phyloP scores from a whole-genome alignment of 805 yeast species.

The Teunomyces pallodes region DNA sequence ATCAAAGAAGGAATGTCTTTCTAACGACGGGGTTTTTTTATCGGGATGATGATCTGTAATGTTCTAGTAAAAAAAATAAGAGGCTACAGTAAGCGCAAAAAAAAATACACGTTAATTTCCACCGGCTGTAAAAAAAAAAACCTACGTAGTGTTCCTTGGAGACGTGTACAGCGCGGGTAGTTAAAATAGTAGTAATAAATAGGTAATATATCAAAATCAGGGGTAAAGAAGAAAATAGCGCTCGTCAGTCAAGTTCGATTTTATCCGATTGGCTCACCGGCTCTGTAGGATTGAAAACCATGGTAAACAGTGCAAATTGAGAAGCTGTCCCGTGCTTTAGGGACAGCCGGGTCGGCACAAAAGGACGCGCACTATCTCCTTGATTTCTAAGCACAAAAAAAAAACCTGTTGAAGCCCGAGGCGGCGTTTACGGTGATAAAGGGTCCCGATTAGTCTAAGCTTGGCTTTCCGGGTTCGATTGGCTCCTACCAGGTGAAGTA shows the following conservation, averaged over 20 bases:
- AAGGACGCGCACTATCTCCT: neutral
- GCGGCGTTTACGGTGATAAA: neutral
- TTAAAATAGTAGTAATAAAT: neutral
- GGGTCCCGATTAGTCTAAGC: neutral
- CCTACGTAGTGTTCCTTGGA: too few species aligned
- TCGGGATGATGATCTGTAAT: slow-evolving; percentile 1
- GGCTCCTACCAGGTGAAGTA: too few species aligned
- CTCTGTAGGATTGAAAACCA: neutral
- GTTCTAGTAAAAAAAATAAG: neutral
- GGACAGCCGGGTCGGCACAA: neutral
- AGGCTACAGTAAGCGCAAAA: neutral
- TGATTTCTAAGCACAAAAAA: neutral
- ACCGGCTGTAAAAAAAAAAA: neutral
- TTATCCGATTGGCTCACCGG: neutral
- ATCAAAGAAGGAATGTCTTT: neutral
- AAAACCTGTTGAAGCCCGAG: neutral
- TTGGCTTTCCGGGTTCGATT: neutral
- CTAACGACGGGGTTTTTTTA: neutral
- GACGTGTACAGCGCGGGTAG: neutral
- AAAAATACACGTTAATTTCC: slow-evolving; percentile 1
- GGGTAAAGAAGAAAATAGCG: too few species aligned
- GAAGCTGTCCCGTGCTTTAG: neutral
- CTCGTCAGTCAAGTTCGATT: too few species aligned
- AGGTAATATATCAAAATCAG: neutral
- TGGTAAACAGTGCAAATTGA: too few species aligned